These are phyloP conservation scores for Pilaira anomala DNA, from an alignment of 192 early-diverging fungal species.

Conservation along the genomic window DNA sequence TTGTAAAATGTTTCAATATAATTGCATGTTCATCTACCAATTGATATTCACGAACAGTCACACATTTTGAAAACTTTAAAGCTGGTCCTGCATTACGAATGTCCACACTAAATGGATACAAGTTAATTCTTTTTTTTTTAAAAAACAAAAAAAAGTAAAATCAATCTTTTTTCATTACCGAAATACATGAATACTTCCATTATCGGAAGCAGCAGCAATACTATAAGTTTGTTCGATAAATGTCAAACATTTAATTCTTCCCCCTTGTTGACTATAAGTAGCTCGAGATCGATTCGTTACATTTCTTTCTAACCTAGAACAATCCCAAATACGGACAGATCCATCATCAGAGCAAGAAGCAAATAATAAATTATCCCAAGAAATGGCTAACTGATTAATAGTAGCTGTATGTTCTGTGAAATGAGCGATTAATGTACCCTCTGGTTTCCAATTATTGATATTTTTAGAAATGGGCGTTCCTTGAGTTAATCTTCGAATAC, in stretches of 20 bases:
- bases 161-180: conserved; percentile 34
- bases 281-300: conserved; percentile 75
- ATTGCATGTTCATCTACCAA: conserved; percentile 60
- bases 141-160: neutral
- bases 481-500: conserved; percentile 33
- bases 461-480: conserved; percentile 37
- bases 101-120: conserved; percentile 43
- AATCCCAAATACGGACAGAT: conserved; percentile 82
- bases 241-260: conserved; percentile 69
- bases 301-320: conserved; percentile 74
- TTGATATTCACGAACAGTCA: conserved; percentile 51
- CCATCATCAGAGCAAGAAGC: conserved; percentile 84
- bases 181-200: conserved; percentile 78
- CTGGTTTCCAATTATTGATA: conserved; percentile 66
- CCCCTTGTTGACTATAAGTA: conserved; percentile 69
- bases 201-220: conserved; percentile 74
- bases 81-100: conserved; percentile 39
- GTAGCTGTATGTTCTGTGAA: conserved; percentile 82
- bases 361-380: conserved; percentile 71
- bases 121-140: too few relatives aligned
- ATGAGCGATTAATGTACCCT: conserved; percentile 76
- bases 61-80: conserved; percentile 63
- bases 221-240: conserved; percentile 80
- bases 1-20: conserved; percentile 65
- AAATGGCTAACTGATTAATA: conserved; percentile 66